A percentile compares a stretch with the other conserved stretches of the same genome.
Evolutionary conservation across 1,139 yeast genomes (phyloP).

Genomic region (Zygoascus sp.): DNA sequence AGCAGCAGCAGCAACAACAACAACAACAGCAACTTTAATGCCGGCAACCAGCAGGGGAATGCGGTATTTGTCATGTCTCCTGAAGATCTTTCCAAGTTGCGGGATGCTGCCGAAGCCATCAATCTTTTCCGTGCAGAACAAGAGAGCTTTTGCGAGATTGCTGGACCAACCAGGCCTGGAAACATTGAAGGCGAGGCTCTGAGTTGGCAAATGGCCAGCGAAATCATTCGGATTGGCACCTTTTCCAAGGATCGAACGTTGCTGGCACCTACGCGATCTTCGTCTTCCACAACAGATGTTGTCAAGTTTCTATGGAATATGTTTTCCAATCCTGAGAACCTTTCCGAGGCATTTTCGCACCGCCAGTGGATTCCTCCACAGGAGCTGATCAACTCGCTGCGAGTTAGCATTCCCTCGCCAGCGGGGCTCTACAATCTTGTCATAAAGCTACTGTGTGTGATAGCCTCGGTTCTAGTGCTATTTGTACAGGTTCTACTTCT

Average conservation of each 20-base stretch:
- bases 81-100: conserved; percentile 18
- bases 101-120: conserved; percentile 8
- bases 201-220: conserved; percentile 32
- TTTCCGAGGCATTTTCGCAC: conserved; percentile 12
- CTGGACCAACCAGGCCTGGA: conserved; percentile 26
- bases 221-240: conserved; percentile 20
- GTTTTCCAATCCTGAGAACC: conserved; percentile 26
- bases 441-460: conserved; percentile 18
- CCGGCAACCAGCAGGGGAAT: no score
- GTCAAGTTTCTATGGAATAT: conserved; percentile 25
- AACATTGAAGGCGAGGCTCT: conserved; percentile 27
- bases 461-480: conserved; percentile 23
- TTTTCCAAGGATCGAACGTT: conserved; percentile 14
- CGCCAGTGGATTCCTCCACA: conserved; percentile 25
- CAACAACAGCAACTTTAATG: no score
- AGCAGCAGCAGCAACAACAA: no score
- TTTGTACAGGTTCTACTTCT: conserved; percentile 27
- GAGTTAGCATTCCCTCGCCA: conserved; percentile 9
- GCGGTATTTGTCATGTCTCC: conserved; percentile 20
- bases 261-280: conserved; percentile 6
- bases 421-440: conserved; percentile 9
- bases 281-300: conserved; percentile 14
- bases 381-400: conserved; percentile 23
- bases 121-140: conserved; percentile 1
- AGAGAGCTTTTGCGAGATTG: background rate